phyloP scores from a whole-genome alignment of 2,329 filamentous ascomycete species.

The Aspergillus versicolor region DNA sequence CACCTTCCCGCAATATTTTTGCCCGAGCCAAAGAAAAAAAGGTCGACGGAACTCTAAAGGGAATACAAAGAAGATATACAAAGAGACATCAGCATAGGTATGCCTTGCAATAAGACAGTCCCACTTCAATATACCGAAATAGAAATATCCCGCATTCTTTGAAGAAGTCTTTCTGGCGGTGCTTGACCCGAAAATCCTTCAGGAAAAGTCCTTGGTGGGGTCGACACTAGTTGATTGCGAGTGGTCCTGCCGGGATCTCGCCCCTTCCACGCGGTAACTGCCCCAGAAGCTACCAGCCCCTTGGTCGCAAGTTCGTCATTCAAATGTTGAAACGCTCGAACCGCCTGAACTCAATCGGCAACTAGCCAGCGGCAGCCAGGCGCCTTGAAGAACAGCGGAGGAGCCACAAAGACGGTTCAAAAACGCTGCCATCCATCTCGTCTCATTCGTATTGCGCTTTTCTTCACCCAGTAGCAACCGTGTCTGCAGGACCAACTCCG shows the following conservation, averaged over 20 bases:
- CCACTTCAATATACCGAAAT: background rate
- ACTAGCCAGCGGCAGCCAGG: constrained; percentile 4
- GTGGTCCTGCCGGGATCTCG: constrained; percentile 17
- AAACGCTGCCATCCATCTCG: constrained; percentile 6
- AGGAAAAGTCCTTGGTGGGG: constrained; percentile 10
- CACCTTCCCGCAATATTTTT: background rate
- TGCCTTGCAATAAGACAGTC: background rate
- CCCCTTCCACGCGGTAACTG: constrained; percentile 23
- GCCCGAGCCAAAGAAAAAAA: background rate
- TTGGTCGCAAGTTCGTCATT: constrained; percentile 16
- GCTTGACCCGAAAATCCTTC: constrained; percentile 16
- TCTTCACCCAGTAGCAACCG: constrained; percentile 9
- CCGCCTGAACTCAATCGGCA: constrained; percentile 21
- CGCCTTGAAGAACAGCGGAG: constrained; percentile 10
- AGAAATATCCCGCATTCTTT: background rate
- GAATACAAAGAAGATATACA: background rate
- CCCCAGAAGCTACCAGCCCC: constrained; percentile 28
- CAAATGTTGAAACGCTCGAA: constrained; percentile 3
- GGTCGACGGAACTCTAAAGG: background rate
- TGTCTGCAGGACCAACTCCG: constrained; percentile 1
- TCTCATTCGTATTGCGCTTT: background rate
- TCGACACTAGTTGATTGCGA: constrained; percentile 19
- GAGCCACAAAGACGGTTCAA: constrained; percentile 6
- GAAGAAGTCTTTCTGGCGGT: background rate
- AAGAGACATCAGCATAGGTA: background rate